These are phyloP conservation scores for Apostasia ramifera DNA, from an alignment of 106 monocot genomes.

Conservation along the genomic window DNA sequence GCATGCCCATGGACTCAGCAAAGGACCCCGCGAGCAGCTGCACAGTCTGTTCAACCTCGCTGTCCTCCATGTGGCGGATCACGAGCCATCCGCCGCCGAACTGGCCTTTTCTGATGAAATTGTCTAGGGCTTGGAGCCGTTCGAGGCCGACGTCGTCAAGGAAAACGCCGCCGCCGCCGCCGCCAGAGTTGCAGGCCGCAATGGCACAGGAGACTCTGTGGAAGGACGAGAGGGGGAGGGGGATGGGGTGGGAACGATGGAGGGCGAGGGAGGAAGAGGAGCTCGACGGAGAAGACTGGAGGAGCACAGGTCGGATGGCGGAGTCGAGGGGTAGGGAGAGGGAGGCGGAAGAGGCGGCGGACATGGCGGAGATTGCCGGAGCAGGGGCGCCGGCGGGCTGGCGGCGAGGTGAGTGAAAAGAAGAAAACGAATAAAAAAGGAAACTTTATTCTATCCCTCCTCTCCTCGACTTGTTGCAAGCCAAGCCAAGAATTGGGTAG, in stretches of 20 bases:
- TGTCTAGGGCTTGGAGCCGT: conserved; percentile 24
- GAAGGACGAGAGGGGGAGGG: conserved; percentile 5
- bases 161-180: conserved; percentile 10
- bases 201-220: background rate
- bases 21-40: conserved; percentile 71
- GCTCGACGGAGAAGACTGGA: conserved; percentile 16
- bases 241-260: conserved; percentile 6
- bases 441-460: no score
- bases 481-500: no score
- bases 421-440: no score
- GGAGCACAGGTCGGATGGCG: conserved; percentile 14
- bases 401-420: background rate
- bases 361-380: background rate
- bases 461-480: no score
- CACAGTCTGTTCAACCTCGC: conserved; percentile 36
- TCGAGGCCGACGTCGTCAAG: conserved; percentile 25
- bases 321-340: background rate
- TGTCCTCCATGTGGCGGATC: conserved; percentile 43
- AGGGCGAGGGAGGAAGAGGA: conserved; percentile 14
- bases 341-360: background rate
- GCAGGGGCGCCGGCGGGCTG: no score
- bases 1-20: conserved; percentile 33
- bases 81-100: conserved; percentile 36
- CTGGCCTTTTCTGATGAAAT: conserved; percentile 17
- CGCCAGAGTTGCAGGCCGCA: background rate